These are phyloP conservation scores for Spiromastix sp. DNA, from an alignment of 2,329 filamentous ascomycete genomes.

Conservation along the genomic window DNA sequence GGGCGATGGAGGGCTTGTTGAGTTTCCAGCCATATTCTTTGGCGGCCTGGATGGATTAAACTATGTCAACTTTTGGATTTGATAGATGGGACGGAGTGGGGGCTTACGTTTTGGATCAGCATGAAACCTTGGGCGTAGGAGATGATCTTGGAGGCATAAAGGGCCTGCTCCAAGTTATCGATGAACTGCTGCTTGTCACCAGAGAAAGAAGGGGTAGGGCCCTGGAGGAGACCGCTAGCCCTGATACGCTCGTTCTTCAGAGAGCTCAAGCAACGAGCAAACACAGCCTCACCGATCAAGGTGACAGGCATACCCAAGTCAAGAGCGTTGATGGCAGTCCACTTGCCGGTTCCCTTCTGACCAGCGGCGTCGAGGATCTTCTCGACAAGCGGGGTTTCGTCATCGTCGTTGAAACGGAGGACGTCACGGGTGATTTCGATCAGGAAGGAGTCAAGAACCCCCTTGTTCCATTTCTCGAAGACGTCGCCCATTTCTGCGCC, in stretches of 20 bases:
- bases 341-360: slow-evolving; percentile 99
- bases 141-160: slow-evolving; percentile 99
- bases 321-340: slow-evolving; percentile 98
- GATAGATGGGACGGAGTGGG: not conserved
- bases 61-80: slow-evolving; percentile 1
- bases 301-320: slow-evolving; percentile 98
- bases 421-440: slow-evolving; percentile 99
- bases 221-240: slow-evolving; percentile 68
- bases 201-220: slow-evolving; percentile 69
- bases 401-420: slow-evolving; percentile 96
- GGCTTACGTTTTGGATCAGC: slow-evolving; percentile 90
- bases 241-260: slow-evolving; percentile 87
- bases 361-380: slow-evolving; percentile 98
- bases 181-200: slow-evolving; percentile 91
- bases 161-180: slow-evolving; percentile 93
- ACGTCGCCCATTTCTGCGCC: slow-evolving; percentile 95
- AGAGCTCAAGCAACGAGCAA: slow-evolving; percentile 84
- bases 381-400: slow-evolving; percentile 82
- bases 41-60: slow-evolving; percentile 54
- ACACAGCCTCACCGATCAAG: slow-evolving; percentile 92
- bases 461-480: slow-evolving; percentile 95
- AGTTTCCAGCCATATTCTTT: slow-evolving; percentile 97
- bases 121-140: slow-evolving; percentile 99
- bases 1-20: slow-evolving; percentile 98
- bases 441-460: slow-evolving; percentile 96